Evolutionary conservation across 345 rosid species (phyloP).

Genomic region (Draba incana): DNA sequence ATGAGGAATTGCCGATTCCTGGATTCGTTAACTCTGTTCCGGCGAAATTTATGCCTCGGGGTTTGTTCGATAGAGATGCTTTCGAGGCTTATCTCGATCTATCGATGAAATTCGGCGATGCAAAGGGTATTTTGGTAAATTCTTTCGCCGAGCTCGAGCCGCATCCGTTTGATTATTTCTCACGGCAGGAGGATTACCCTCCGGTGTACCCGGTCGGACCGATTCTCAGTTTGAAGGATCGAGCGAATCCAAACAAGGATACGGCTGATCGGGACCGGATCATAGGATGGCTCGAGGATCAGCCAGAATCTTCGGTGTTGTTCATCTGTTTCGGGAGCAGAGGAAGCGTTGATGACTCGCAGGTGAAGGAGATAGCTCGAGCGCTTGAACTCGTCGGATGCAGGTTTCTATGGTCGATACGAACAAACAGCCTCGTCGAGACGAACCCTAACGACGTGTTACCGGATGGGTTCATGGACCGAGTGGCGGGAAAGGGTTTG

Average conservation of each 20-base stretch:
- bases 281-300: conserved; percentile 55
- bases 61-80: conserved; percentile 41
- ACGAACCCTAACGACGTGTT: conserved; percentile 24
- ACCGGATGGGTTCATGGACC: conserved; percentile 47
- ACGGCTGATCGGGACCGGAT: conserved; percentile 25
- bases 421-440: not conserved
- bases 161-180: conserved; percentile 29
- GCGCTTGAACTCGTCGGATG: conserved; percentile 47
- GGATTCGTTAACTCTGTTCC: conserved; percentile 47
- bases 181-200: not conserved
- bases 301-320: conserved; percentile 52
- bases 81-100: conserved; percentile 40
- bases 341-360: conserved; percentile 44
- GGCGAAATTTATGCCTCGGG: conserved; percentile 41
- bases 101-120: conserved; percentile 46
- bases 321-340: conserved; percentile 58
- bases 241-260: conserved; percentile 37
- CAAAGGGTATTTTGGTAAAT: conserved; percentile 52
- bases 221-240: conserved; percentile 41
- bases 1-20: conserved; percentile 33
- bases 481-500: conserved; percentile 37
- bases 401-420: conserved; percentile 44
- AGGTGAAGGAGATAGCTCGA: conserved; percentile 49
- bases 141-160: conserved; percentile 51
- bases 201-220: conserved; percentile 49